phyloP scores from a whole-genome alignment of 1,139 yeast genomes.

The Hanseniaspora gamundiae region DNA sequence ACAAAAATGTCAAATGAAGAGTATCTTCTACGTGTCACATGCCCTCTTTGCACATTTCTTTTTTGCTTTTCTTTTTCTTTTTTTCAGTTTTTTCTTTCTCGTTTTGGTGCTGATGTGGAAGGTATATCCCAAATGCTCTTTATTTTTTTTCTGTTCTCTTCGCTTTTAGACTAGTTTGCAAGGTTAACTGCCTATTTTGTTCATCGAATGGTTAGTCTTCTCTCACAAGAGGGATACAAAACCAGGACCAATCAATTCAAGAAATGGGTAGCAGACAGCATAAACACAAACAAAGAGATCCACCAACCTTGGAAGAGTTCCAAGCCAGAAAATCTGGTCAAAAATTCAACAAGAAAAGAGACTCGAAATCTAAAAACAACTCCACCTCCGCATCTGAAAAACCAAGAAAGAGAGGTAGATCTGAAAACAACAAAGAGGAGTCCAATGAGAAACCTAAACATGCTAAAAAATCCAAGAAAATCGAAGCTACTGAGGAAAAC shows the following conservation, averaged over 20 bases:
- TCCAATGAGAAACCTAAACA: conserved; percentile 13
- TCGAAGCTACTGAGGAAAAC: conserved; percentile 17
- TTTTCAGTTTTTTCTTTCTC: too few relatives aligned
- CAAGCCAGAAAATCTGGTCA: conserved; percentile 34
- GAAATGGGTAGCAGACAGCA: conserved; percentile 79
- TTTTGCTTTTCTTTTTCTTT: background rate
- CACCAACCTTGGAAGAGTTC: conserved; percentile 78
- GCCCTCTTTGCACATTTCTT: conserved; percentile 1
- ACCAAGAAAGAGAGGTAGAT: conserved; percentile 16
- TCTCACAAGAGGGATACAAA: too few relatives aligned
- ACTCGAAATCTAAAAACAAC: conserved; percentile 23
- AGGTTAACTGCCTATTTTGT: too few relatives aligned
- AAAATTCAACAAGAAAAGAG: conserved; percentile 29
- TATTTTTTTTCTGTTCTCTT: background rate
- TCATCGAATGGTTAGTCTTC: too few relatives aligned
- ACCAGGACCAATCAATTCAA: background rate
- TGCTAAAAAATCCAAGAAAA: conserved; percentile 12
- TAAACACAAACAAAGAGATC: conserved; percentile 80
- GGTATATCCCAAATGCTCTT: too few relatives aligned
- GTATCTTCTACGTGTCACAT: too few relatives aligned
- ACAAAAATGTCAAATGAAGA: too few relatives aligned
- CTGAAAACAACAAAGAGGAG: conserved; percentile 23
- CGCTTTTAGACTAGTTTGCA: too few relatives aligned
- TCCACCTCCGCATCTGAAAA: conserved; percentile 16
- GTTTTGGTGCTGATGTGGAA: too few relatives aligned